phyloP scores from a whole-genome alignment of 805 yeast genomes.

The Tetrapisispora iriomotensis region DNA sequence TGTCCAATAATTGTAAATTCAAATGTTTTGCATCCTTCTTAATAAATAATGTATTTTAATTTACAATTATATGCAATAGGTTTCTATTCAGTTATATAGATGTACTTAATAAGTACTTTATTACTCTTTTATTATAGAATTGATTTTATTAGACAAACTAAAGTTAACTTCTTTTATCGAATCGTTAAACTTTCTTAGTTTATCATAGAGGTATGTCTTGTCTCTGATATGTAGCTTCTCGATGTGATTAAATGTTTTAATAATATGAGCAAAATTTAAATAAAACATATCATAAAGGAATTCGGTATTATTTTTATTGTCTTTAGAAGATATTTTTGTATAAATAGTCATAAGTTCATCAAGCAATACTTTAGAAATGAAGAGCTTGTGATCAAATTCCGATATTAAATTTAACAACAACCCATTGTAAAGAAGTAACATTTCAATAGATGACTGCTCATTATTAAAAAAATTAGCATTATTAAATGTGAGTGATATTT shows the following conservation, averaged over 20 bases:
- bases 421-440: conserved; percentile 12
- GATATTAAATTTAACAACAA: conserved; percentile 9
- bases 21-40: neutral
- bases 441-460: conserved; percentile 5
- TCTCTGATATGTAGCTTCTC: conserved; percentile 2
- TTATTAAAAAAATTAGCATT: conserved; percentile 1
- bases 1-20: neutral
- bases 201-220: neutral
- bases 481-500: conserved; percentile 4
- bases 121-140: neutral
- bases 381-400: neutral
- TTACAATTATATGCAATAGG: too few species aligned
- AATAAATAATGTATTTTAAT: too few species aligned
- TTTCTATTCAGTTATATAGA: too few species aligned
- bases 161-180: conserved; percentile 1
- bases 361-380: neutral
- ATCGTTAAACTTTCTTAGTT: conserved; percentile 1
- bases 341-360: neutral
- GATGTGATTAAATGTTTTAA: conserved; percentile 5
- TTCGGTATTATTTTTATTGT: neutral
- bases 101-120: neutral
- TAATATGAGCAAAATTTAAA: conserved; percentile 13
- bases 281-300: conserved; percentile 7
- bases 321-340: too few species aligned
- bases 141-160: neutral